Percentiles rank a stretch among this genome's conserved stretches.
Evolutionary conservation across 2,329 filamentous ascomycete genomes (phyloP).

Genomic region (Colletotrichum paranaense): DNA sequence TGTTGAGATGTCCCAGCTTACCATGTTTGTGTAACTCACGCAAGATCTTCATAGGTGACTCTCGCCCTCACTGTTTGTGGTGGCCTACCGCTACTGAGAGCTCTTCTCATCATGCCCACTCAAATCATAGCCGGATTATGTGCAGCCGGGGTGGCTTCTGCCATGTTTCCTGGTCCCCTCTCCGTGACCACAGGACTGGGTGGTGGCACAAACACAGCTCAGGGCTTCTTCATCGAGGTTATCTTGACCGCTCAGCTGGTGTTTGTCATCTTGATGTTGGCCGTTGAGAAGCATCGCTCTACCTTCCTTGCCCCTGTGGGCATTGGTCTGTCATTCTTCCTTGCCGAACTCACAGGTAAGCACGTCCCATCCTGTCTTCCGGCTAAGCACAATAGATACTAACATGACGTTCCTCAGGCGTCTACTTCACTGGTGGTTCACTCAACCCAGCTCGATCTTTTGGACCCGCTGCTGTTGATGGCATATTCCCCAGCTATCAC

Average conservation of each 20-base stretch:
- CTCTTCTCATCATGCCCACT: conserved; percentile 61
- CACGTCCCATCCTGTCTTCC: background rate
- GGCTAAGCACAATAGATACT: background rate
- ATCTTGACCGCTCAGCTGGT: conserved; percentile 73
- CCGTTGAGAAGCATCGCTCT: conserved; percentile 78
- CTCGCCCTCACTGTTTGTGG: conserved; percentile 70
- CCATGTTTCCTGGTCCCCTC: conserved; percentile 67
- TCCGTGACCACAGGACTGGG: conserved; percentile 67
- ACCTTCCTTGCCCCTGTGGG: conserved; percentile 79
- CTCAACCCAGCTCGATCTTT: conserved; percentile 64
- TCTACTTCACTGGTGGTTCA: conserved; percentile 59
- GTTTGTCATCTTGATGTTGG: conserved; percentile 75
- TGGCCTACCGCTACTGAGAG: conserved; percentile 64
- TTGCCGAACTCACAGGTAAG: conserved; percentile 58
- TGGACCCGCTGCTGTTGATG: conserved; percentile 57
- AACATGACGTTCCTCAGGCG: conserved; percentile 39
- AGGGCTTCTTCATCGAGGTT: conserved; percentile 75
- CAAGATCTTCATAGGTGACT: conserved; percentile 53
- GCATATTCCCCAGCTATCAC: conserved; percentile 56
- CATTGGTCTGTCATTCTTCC: conserved; percentile 78
- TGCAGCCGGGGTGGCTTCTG: conserved; percentile 67
- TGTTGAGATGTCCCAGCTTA: background rate
- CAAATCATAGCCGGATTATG: conserved; percentile 71
- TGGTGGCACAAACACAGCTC: conserved; percentile 60
- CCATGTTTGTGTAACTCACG: background rate